Evolutionary conservation across 2,329 filamentous ascomycete species (phyloP).

Genomic region (Decorospora gaudefroyi): DNA sequence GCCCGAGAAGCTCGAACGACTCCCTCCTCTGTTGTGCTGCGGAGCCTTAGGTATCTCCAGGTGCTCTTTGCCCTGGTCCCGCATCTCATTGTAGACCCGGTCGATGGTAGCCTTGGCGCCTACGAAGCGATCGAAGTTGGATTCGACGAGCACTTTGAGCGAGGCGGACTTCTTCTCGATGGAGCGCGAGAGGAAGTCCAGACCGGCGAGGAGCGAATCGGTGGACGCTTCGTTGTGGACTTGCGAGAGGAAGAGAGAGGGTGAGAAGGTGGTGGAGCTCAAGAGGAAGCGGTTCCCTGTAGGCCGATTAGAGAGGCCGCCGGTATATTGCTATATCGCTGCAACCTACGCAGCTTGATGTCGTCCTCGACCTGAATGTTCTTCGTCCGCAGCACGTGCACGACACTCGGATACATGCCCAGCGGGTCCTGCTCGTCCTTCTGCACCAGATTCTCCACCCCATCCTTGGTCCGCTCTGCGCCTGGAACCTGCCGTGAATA

Average conservation of each 20-base stretch:
- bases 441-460: constrained; percentile 77
- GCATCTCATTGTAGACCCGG: constrained; percentile 98
- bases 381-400: constrained; percentile 74
- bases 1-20: constrained; percentile 61
- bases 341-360: constrained; percentile 68
- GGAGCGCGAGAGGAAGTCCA: constrained; percentile 83
- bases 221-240: constrained; percentile 87
- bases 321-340: constrained; percentile 5
- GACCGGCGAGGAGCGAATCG: constrained; percentile 74
- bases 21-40: constrained; percentile 69
- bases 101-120: constrained; percentile 97
- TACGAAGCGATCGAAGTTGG: constrained; percentile 98
- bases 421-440: constrained; percentile 92
- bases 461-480: constrained; percentile 68
- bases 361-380: constrained; percentile 87
- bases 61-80: constrained; percentile 65
- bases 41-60: constrained; percentile 38
- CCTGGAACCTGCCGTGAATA: constrained; percentile 70
- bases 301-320: constrained; percentile 16
- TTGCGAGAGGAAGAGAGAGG: constrained; percentile 87
- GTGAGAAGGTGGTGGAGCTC: constrained; percentile 94
- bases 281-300: constrained; percentile 88
- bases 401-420: constrained; percentile 84
- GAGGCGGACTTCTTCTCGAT: constrained; percentile 98
- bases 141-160: constrained; percentile 92